Evolutionary conservation across 2,329 filamentous ascomycete genomes (phyloP).

Genomic region (Colletotrichum eleusines): DNA sequence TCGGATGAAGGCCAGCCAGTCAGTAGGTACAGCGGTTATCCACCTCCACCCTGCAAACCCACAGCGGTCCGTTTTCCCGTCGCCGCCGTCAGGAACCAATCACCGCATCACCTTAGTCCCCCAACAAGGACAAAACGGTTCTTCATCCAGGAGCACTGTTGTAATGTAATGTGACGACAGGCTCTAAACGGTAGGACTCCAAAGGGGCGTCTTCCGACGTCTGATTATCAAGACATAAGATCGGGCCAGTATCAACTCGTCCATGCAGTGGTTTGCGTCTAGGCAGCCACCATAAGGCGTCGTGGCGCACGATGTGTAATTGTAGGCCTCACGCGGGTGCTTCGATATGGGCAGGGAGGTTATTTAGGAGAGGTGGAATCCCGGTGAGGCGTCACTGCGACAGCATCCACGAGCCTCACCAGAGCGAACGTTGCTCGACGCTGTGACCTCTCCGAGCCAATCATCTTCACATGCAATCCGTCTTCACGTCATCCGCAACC

Average conservation of each 20-base stretch:
- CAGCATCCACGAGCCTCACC: neutral
- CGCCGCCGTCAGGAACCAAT: constrained; percentile 23
- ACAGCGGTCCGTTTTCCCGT: neutral
- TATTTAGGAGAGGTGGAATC: neutral
- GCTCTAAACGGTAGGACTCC: neutral
- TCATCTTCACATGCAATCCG: neutral
- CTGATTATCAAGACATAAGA: constrained; percentile 7
- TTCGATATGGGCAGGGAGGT: too few relatives aligned
- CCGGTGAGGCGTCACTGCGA: neutral
- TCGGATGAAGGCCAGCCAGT: too few relatives aligned
- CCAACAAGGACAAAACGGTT: neutral
- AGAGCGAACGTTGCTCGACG: neutral
- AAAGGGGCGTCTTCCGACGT: constrained; percentile 6
- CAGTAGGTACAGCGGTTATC: too few relatives aligned
- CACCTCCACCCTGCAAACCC: neutral
- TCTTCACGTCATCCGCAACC: neutral
- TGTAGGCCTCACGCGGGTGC: constrained; percentile 2
- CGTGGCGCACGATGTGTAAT: neutral
- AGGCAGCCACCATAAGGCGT: neutral
- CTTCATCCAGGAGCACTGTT: neutral
- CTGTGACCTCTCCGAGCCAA: neutral
- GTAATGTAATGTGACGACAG: neutral
- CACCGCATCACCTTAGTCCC: neutral
- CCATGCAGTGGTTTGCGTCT: neutral
- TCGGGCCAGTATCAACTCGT: constrained; percentile 15